Evolutionary conservation across 2,329 filamentous ascomycete genomes (phyloP), one percentile per base, ranked within the genome.

Genomic region (Trichoderma sp.): DNA sequence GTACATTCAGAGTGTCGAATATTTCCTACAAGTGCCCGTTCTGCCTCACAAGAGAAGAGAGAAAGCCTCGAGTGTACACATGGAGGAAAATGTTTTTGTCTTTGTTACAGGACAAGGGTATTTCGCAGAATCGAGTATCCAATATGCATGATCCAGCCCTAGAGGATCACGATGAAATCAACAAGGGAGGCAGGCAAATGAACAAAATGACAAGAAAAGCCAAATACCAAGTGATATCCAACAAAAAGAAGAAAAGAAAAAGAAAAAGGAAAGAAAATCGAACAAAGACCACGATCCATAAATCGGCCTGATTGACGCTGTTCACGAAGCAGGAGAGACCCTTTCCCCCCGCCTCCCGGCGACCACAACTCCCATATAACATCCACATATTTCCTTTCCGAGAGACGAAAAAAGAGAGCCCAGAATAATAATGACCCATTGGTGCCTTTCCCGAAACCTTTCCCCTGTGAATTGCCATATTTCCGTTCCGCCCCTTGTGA

Each of bases 281-380:
- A 24, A 21, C 10, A 43, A 57, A 21, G 5, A 45, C 51, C 50
- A 39, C 28, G 19, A 39, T 55, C 41, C 60, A 39, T 63, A 63
- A 63, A 63, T 63, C 48, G n/a, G 48, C 60, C 60, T 55, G 60
- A 63, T 55, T 55, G 50, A 47, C 41, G 60, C 50, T 63, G 50
- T 50, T 50, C 54, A 39, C 24, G 34, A 34, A 41, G 34, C 14
- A 10, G 34, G 34, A 39, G 34, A 39, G n/a, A n/a, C 5, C 4
- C 34, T 14, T 39, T 12, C 9, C 12, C 34, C 34, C 34, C 34
- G 9, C 9, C 45, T 43, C 56, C 39, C 41, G 10, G 51, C 44
- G 30, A 51, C 52, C 64, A 63, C 64, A 66, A 63, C 59, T 66
- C 60, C 64, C 28, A 62, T 47, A n/a, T 47, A n/a, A 55, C 62